Percentiles rank a stretch among this genome's conserved stretches.
Evolutionary conservation across 495 filamentous ascomycete genomes (phyloP).

Genomic region (Lophiotrema nucula): DNA sequence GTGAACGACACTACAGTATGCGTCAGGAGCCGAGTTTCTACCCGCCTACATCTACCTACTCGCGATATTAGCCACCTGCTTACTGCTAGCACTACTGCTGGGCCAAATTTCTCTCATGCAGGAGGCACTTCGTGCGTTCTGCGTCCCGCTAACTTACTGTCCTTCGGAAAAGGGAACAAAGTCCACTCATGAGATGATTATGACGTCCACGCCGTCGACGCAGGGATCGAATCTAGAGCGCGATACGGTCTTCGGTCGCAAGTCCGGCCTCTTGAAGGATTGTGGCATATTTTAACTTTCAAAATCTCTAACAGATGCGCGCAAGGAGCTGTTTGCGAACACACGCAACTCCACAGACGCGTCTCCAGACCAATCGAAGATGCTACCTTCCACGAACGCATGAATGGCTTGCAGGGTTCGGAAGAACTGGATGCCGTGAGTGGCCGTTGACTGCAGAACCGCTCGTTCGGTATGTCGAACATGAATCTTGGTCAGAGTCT

Average conservation of each 20-base stretch:
- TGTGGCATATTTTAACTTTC: too few relatives aligned
- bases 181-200: neutral
- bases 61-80: conserved; percentile 6
- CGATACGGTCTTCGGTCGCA: too few relatives aligned
- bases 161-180: neutral
- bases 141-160: neutral
- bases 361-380: too few relatives aligned
- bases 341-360: too few relatives aligned
- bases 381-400: too few relatives aligned
- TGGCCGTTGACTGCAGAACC: conserved; percentile 13
- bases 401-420: conserved; percentile 18
- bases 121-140: neutral
- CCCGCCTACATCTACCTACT: neutral
- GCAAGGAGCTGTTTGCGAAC: too few relatives aligned
- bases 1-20: neutral
- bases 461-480: conserved; percentile 3
- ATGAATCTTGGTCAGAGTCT: neutral
- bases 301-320: too few relatives aligned
- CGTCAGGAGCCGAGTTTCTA: neutral
- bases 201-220: neutral
- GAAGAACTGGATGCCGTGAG: conserved; percentile 19
- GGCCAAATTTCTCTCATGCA: neutral
- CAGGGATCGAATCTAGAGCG: too few relatives aligned
- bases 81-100: neutral
- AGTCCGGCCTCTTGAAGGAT: too few relatives aligned